Conservation (phyloP, 768 basidiomycete species). For the Mycena capillaripes region DNA sequence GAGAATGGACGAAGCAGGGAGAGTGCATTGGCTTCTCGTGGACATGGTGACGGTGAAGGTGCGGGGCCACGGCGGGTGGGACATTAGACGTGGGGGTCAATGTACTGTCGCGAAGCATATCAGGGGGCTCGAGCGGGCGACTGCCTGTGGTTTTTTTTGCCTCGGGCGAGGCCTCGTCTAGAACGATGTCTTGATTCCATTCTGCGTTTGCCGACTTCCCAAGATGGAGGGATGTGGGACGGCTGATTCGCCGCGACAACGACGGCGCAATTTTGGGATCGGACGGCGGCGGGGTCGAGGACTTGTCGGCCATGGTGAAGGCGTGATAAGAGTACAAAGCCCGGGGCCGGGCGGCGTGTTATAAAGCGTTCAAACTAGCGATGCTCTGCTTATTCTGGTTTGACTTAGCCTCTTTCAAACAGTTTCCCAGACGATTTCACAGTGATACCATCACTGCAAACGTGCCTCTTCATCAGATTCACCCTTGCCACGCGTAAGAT, state of each 20-base stretch:
- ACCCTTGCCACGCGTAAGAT: neutral
- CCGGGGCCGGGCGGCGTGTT: slow-evolving; percentile 7
- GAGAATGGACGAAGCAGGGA: slow-evolving; percentile 94
- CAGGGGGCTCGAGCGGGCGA: slow-evolving; percentile 34
- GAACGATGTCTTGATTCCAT: slow-evolving; percentile 59
- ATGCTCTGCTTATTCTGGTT: neutral
- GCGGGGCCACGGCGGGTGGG: slow-evolving; percentile 37
- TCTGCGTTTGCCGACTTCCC: slow-evolving; percentile 50
- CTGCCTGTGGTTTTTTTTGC: slow-evolving; percentile 41
- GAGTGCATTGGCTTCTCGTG: slow-evolving; percentile 64
- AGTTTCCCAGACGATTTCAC: slow-evolving; percentile 18
- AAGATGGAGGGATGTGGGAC: slow-evolving; percentile 62
- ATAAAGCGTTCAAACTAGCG: slow-evolving; percentile 1
- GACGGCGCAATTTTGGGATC: slow-evolving; percentile 48
- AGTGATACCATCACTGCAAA: slow-evolving; percentile 25
- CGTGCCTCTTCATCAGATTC: slow-evolving; percentile 21
- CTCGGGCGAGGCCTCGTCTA: slow-evolving; percentile 55
- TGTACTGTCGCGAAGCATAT: slow-evolving; percentile 38
- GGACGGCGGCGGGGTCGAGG: slow-evolving; percentile 31
- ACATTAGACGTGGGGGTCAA: slow-evolving; percentile 40
- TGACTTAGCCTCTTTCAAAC: slow-evolving; percentile 10
- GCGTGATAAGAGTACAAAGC: neutral
- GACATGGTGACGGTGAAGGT: slow-evolving; percentile 40
- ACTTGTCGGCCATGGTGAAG: slow-evolving; percentile 26
- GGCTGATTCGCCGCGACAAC: slow-evolving; percentile 57